Conservation (phyloP, 106 monocot genomes). For the Agapanthus africanus region DNA sequence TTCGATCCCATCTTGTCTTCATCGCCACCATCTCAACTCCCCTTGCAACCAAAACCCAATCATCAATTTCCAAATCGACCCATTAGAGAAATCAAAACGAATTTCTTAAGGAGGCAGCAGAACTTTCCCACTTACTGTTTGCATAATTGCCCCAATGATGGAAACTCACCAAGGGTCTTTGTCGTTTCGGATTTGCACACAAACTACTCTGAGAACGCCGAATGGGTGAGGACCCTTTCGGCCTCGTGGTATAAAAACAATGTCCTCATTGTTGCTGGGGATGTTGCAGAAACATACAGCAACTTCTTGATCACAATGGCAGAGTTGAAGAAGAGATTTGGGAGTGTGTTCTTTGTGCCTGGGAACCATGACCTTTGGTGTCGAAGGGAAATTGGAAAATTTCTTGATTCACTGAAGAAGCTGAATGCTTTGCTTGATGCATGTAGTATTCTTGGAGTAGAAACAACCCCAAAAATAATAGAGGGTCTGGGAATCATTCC, state of each 20-base stretch:
- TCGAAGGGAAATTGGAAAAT: constrained; percentile 46
- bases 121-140: constrained; percentile 31
- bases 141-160: constrained; percentile 15
- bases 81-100: too few species aligned
- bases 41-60: too few species aligned
- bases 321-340: constrained; percentile 48
- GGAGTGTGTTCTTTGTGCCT: constrained; percentile 56
- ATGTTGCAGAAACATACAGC: constrained; percentile 62
- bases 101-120: constrained; percentile 17
- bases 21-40: too few species aligned
- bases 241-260: constrained; percentile 20
- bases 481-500: constrained; percentile 69
- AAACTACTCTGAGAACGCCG: constrained; percentile 68
- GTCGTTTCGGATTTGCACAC: constrained; percentile 71
- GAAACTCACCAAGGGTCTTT: constrained; percentile 23
- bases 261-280: constrained; percentile 67
- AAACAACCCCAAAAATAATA: constrained; percentile 49
- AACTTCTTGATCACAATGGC: constrained; percentile 55
- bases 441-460: constrained; percentile 64
- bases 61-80: too few species aligned
- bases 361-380: constrained; percentile 90
- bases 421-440: constrained; percentile 73
- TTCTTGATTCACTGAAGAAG: constrained; percentile 72
- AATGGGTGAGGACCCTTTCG: constrained; percentile 52
- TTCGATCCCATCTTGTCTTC: too few species aligned